Evolutionary conservation across 2,329 filamentous ascomycete species (phyloP), one percentile per base, ranked within the genome.

Genomic region (Mariannaea elegans): DNA sequence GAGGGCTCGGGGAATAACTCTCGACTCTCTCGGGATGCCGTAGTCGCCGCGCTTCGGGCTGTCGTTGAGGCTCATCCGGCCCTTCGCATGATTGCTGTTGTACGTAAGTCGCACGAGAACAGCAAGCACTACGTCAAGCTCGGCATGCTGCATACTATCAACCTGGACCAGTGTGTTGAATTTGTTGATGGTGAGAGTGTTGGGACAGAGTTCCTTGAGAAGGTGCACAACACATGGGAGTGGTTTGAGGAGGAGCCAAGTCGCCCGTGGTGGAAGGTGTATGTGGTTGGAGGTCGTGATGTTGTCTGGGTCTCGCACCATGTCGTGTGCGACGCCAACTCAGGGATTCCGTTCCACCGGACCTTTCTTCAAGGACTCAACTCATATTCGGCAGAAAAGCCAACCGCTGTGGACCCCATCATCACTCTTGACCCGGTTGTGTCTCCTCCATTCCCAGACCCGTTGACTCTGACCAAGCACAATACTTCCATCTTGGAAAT

Each of bases 11-110:
- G n/a, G 3, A 13, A 18, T 1, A 34, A 29, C 2, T 2, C 38
- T 19, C 34, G 27, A 3, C 56, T 62, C 7, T 39, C 32, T 9
- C 44, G 48, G 8, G 29, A 13, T 7, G 50, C 51, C 0, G 54
- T 70, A 10, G 36, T 64, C 12, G 58, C 65, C 1, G 66, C 67
- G 1, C 56, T 70, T 21, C 56, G 61, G 14, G 16, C 50, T 2
- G 57, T 68, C 3, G 60, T 68, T 5, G 29, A 64, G 13, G 49
- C 48, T 1, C 64, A 68, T 24, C 57, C 65, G 8, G 61, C 59
- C 5, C 59, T 69, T 4, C 57, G 59, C 1, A 52, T 64, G 18
- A 52, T 69, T 1, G 62, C 62, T 1, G 56, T 67, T 4, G 27
- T 50, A 18, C 54, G 59, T 13, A 47, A 50, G 6, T 53, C 53